Evolutionary conservation across 371 early-diverging fungal species (phyloP).

Genomic region (Rhizomucor pusillus): DNA sequence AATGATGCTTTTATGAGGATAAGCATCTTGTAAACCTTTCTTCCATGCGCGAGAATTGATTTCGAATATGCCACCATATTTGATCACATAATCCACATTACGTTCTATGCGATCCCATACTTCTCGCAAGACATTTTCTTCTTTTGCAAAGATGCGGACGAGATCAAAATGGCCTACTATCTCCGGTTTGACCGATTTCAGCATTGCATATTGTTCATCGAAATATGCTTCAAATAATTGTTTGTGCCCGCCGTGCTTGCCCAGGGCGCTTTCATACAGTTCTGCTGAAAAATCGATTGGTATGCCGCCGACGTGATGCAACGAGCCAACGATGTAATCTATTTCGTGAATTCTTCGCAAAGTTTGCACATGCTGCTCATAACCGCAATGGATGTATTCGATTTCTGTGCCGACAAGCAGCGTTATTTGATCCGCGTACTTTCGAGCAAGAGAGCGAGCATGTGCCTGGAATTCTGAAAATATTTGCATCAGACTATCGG

Average conservation of each 20-base stretch:
- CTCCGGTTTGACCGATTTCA: slow-evolving; percentile 65
- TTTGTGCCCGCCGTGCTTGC: slow-evolving; percentile 12
- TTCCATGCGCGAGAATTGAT: slow-evolving; percentile 93
- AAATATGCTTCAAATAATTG: slow-evolving; percentile 76
- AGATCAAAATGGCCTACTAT: slow-evolving; percentile 96
- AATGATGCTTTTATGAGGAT: slow-evolving; percentile 84
- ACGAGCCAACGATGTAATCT: slow-evolving; percentile 91
- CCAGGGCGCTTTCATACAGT: slow-evolving; percentile 51
- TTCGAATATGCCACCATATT: slow-evolving; percentile 88
- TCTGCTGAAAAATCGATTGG: slow-evolving; percentile 85
- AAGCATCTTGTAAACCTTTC: slow-evolving; percentile 81
- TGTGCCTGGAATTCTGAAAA: slow-evolving; percentile 64
- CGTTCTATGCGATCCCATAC: slow-evolving; percentile 68
- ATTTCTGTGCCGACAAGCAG: slow-evolving; percentile 91
- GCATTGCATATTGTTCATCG: slow-evolving; percentile 82
- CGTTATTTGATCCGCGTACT: slow-evolving; percentile 59
- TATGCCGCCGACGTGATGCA: slow-evolving; percentile 81
- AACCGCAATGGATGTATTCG: slow-evolving; percentile 68
- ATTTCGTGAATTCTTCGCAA: slow-evolving; percentile 23
- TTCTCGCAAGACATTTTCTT: slow-evolving; percentile 18
- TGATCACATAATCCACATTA: slow-evolving; percentile 78
- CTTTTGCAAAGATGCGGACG: slow-evolving; percentile 74
- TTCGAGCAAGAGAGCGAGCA: slow-evolving; percentile 66
- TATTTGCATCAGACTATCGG: slow-evolving; percentile 47
- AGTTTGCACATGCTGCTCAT: slow-evolving; percentile 24